These are phyloP conservation scores for Linum trigynum DNA, from an alignment of 345 rosid genomes.

Conservation along the genomic window DNA sequence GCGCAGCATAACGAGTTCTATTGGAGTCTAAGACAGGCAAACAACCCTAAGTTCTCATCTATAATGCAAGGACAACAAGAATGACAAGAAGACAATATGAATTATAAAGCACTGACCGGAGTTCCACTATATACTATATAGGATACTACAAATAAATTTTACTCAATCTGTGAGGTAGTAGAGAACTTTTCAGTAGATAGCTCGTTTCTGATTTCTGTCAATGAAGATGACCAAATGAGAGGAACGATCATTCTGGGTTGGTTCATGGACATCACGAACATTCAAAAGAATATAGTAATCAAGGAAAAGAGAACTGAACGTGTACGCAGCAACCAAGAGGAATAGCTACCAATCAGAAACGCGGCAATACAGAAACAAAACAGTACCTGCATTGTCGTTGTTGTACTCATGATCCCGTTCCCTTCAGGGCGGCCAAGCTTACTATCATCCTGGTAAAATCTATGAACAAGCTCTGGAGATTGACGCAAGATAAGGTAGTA, in stretches of 20 bases:
- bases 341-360: background rate
- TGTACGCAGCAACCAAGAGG: background rate
- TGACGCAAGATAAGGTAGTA: slow-evolving; percentile 84
- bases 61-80: too few relatives aligned
- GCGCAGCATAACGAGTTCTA: too few relatives aligned
- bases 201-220: background rate
- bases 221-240: background rate
- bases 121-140: background rate
- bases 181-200: background rate
- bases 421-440: slow-evolving; percentile 87
- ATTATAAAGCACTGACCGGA: background rate
- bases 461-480: slow-evolving; percentile 80
- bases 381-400: slow-evolving; percentile 81
- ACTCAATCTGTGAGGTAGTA: background rate
- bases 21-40: too few relatives aligned
- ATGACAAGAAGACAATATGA: background rate
- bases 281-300: background rate
- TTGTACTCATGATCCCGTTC: slow-evolving; percentile 56
- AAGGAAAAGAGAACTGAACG: background rate
- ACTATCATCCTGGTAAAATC: slow-evolving; percentile 86
- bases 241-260: too few relatives aligned
- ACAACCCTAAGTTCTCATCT: too few relatives aligned
- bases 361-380: background rate
- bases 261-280: too few relatives aligned
- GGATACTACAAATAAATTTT: background rate